Base-by-base conservation (phyloP, 2,329 filamentous ascomycete genomes). In the Hymenoscyphus fructigenus region DNA sequence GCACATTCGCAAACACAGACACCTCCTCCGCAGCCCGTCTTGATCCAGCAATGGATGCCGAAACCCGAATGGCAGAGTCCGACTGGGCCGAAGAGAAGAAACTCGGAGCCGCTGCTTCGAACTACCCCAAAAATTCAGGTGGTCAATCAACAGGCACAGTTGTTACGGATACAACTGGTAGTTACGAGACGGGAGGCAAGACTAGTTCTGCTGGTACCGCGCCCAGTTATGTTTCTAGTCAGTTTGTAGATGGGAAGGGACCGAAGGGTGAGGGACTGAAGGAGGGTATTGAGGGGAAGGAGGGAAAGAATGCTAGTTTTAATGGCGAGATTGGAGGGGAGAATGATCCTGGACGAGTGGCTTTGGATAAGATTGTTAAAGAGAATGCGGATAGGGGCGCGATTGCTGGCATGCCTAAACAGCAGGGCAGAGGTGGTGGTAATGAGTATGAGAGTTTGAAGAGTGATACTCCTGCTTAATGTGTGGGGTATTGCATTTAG, bases 1-100 rank as follows among this genome's bases (percentile, higher is more conserved):
- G 81, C 38, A 88, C 82, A 23, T 79, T 84, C 60, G 84, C 83
- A 75, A 88, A 78, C 69, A 84, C 80, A 65, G 80, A 86, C 76
- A 85, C 80, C 2, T 84, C 82, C 5, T 79, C 77, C 59, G 83
- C 86, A 3, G 81, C 75, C 10, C 79, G 75, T 9, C 79, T 88
- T 7, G 77, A 79, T 1, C 77, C 85, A 14, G 68, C 69, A 17
- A 62, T 68, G 20, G 69, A 75, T 58, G 72, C 73, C 28, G 68
- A 71, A 65, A 66, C 70, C 55, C 66, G 70, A 29, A 61, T 62
- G 57, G 67, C 68, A 12, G 28, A 70, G 34, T 65, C 68, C 10
- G 69, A 71, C 26, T 69, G 66, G 67, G 66, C 68, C 0, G 67
- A 70, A 28, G 71, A 73, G 41, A 69, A 70, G 59, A 71, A 69